phyloP scores from a whole-genome alignment of 2,329 filamentous ascomycete species.

The Penicillium sp. region DNA sequence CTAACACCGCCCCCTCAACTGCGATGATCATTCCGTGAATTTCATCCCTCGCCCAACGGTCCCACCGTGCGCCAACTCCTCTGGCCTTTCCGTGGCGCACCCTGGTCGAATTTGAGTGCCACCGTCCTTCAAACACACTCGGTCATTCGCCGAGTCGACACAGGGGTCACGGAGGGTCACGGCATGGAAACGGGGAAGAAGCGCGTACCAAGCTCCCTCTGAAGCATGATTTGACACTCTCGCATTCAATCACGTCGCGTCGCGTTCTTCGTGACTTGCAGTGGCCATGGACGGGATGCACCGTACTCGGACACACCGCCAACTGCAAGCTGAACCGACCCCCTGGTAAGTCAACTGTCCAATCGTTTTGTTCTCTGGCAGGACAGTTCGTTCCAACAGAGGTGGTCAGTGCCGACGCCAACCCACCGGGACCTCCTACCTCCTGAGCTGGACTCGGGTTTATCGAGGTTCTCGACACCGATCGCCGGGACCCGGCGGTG shows the following conservation, averaged over 20 bases:
- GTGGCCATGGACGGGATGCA: too few species aligned
- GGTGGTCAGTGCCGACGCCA: slow-evolving; percentile 2
- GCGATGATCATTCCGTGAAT: slow-evolving; percentile 9
- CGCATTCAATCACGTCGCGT: background rate
- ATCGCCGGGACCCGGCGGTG: slow-evolving; percentile 8
- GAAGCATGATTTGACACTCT: background rate
- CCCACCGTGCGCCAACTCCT: background rate
- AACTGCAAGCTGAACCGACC: background rate
- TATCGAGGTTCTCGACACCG: slow-evolving; percentile 4
- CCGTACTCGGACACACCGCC: background rate
- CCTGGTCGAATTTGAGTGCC: background rate
- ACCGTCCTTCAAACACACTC: background rate
- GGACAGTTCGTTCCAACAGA: background rate
- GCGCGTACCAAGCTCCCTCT: background rate
- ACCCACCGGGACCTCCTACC: background rate
- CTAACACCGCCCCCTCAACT: slow-evolving; percentile 7
- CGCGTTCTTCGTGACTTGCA: background rate
- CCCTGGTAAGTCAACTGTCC: background rate
- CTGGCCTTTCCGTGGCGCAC: background rate
- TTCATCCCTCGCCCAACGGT: slow-evolving; percentile 18
- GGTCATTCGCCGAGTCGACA: background rate
- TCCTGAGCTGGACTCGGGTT: background rate
- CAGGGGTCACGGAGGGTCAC: background rate
- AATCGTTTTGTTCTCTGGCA: background rate
- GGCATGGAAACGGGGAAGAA: background rate